These are phyloP conservation scores for Jatropha multifida DNA, from an alignment of 441 rosid genomes.

Conservation along the genomic window DNA sequence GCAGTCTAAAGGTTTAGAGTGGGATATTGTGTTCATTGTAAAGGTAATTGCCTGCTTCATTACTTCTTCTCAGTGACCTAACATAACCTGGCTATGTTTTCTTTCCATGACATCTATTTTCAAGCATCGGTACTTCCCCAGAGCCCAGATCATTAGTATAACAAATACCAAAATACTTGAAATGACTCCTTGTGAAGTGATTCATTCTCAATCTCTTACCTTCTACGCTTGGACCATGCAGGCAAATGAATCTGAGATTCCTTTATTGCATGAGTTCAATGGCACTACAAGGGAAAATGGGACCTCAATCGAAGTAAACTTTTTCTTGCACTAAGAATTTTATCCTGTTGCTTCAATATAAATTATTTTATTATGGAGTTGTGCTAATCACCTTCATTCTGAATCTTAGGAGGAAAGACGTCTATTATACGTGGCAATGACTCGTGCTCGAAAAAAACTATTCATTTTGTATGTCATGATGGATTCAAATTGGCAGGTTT, in stretches of 20 bases:
- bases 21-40: slow-evolving; percentile 92
- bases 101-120: not conserved
- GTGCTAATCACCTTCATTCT: slow-evolving; percentile 23
- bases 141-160: not conserved
- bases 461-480: slow-evolving; percentile 71
- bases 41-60: slow-evolving; percentile 54
- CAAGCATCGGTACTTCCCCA: not conserved
- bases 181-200: slow-evolving; percentile 1
- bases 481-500: slow-evolving; percentile 98
- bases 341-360: slow-evolving; percentile 7
- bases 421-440: slow-evolving; percentile 92
- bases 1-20: slow-evolving; percentile 98
- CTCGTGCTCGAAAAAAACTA: slow-evolving; percentile 87
- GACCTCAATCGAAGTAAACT: slow-evolving; percentile 66
- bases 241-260: slow-evolving; percentile 98
- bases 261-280: slow-evolving; percentile 68
- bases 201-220: not conserved
- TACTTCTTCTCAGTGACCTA: not conserved
- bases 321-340: slow-evolving; percentile 22
- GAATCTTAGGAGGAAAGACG: slow-evolving; percentile 84
- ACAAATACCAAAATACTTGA: not conserved
- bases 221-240: slow-evolving; percentile 30
- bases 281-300: slow-evolving; percentile 53
- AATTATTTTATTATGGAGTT: slow-evolving; percentile 11
- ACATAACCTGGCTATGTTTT: not conserved